Conservation (phyloP, 2,329 filamentous ascomycete genomes). For the Basipetospora sp. region DNA sequence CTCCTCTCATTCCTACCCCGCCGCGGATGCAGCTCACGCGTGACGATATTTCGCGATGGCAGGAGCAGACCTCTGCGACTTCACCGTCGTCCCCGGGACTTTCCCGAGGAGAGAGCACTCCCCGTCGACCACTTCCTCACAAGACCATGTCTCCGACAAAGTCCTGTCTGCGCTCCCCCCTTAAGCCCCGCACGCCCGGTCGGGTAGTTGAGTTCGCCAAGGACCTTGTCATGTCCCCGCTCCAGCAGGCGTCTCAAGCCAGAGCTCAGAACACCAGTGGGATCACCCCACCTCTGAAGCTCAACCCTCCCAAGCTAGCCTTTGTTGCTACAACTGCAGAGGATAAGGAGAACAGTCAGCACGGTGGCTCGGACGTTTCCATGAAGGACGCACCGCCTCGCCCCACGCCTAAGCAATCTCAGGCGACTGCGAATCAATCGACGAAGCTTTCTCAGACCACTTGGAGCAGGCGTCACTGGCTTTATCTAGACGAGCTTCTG, state of each 20-base stretch:
- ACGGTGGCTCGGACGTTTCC: slow-evolving; percentile 13
- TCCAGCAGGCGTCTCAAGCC: slow-evolving; percentile 21
- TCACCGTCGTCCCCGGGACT: too few species aligned
- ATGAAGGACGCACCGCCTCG: neutral
- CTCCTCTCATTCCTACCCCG: slow-evolving; percentile 18
- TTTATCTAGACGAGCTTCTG: slow-evolving; percentile 35
- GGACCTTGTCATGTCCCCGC: slow-evolving; percentile 29
- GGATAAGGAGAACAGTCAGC: slow-evolving; percentile 19
- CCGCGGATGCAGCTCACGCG: slow-evolving; percentile 27
- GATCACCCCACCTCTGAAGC: slow-evolving; percentile 18
- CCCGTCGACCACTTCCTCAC: slow-evolving; percentile 31
- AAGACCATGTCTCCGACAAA: slow-evolving; percentile 40
- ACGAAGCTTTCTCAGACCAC: slow-evolving; percentile 23
- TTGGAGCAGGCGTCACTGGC: slow-evolving; percentile 40
- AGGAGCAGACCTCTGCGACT: slow-evolving; percentile 23
- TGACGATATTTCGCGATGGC: slow-evolving; percentile 27
- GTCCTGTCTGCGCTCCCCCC: slow-evolving; percentile 40
- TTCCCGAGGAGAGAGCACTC: slow-evolving; percentile 5
- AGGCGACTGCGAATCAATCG: slow-evolving; percentile 7
- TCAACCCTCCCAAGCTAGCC: slow-evolving; percentile 5
- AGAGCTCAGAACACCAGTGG: slow-evolving; percentile 1
- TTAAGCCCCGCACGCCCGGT: slow-evolving; percentile 43
- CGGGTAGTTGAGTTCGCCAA: slow-evolving; percentile 44
- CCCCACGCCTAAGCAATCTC: neutral
- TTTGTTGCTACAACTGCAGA: slow-evolving; percentile 9